Percentiles rank a stretch among this genome's conserved stretches.
Evolutionary conservation across 2,329 filamentous ascomycete species (phyloP).

Genomic region (Clonostachys rosea): DNA sequence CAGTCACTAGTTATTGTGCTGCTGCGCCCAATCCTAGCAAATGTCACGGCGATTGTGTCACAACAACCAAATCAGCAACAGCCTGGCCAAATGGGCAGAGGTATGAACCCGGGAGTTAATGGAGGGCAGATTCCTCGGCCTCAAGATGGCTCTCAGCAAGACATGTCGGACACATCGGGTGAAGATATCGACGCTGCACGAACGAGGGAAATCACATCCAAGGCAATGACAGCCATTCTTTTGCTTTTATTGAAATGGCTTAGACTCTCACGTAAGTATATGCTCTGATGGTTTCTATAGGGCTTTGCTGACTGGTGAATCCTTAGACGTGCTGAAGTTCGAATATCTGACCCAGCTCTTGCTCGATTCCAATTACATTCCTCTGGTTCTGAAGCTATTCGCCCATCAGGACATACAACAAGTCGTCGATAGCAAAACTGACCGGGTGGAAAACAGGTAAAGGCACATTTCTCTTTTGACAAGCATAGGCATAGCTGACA

Average conservation of each 20-base stretch:
- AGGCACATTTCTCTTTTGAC: slow-evolving; percentile 10
- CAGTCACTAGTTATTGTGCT: slow-evolving; percentile 93
- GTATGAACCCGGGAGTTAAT: slow-evolving; percentile 31
- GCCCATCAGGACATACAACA: slow-evolving; percentile 92
- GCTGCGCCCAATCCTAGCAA: slow-evolving; percentile 80
- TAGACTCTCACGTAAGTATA: slow-evolving; percentile 77
- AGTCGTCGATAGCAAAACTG: slow-evolving; percentile 79
- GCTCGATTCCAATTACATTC: slow-evolving; percentile 92
- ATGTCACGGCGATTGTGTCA: slow-evolving; percentile 79
- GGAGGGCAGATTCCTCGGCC: slow-evolving; percentile 17
- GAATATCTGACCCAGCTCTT: slow-evolving; percentile 93
- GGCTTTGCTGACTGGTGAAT: slow-evolving; percentile 7
- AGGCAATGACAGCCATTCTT: slow-evolving; percentile 86
- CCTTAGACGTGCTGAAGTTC: slow-evolving; percentile 82
- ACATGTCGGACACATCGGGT: slow-evolving; percentile 44
- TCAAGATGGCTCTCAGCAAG: slow-evolving; percentile 18
- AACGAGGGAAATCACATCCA: slow-evolving; percentile 80
- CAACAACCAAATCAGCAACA: slow-evolving; percentile 46
- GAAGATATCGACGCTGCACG: slow-evolving; percentile 82
- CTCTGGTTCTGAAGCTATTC: slow-evolving; percentile 87
- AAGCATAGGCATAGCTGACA: slow-evolving; percentile 5
- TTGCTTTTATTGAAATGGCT: slow-evolving; percentile 94
- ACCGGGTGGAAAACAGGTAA: slow-evolving; percentile 77
- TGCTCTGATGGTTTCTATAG: background rate
- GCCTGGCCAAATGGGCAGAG: slow-evolving; percentile 31